Base-by-base conservation (phyloP, 2,329 filamentous ascomycete genomes). In the Pleurostoma richardsiae region DNA sequence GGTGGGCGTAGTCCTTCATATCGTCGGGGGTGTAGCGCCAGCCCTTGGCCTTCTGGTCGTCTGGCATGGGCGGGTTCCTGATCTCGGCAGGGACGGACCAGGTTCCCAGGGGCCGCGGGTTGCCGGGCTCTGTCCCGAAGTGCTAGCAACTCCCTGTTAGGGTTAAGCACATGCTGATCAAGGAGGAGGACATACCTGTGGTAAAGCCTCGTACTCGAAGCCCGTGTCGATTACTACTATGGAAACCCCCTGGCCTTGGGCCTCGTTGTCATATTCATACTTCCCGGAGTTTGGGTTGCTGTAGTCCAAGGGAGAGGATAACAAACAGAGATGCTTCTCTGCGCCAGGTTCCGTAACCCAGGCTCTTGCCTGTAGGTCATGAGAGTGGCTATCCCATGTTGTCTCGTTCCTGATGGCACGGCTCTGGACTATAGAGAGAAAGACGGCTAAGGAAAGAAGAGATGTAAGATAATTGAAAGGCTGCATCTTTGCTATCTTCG, bases 151-250 rank as follows among this genome's bases (percentile, higher is more conserved):
- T 6, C 1, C 8, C 1, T 2, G 31, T 48, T 26, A 48, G 42
- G 19, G 39, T 45, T 10, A 10, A 26, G 44, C 30, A 28, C 26
- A 5, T 19, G 8, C 5, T 27, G 4, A 26, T 8, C n/a, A 3
- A 7, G n/a, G n/a, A 5, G n/a, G 10, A 10, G 30, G 29, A 49
- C 47, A 42, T 28, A 46, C 47, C 36, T 46, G 36, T 8, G 47
- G 47, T 10, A 46, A 46, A 4, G 39, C 36, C 28, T 46, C 29
- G 40, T 38, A 43, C 26, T 49, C 42, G 11, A 29, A 49, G 40
- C 47, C 47, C 0, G 47, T 46, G 5, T 49, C 42, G 29, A 49
- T 49, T 5, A 49, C 36, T 10, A 45, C 40, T 1, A 49, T 28
- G 43, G 43, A 49, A 5, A 30, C 42, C 3, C 47, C 47, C 7